Evolutionary conservation across 2,329 filamentous ascomycete genomes (phyloP).

Genomic region (Anisogramma anomala): DNA sequence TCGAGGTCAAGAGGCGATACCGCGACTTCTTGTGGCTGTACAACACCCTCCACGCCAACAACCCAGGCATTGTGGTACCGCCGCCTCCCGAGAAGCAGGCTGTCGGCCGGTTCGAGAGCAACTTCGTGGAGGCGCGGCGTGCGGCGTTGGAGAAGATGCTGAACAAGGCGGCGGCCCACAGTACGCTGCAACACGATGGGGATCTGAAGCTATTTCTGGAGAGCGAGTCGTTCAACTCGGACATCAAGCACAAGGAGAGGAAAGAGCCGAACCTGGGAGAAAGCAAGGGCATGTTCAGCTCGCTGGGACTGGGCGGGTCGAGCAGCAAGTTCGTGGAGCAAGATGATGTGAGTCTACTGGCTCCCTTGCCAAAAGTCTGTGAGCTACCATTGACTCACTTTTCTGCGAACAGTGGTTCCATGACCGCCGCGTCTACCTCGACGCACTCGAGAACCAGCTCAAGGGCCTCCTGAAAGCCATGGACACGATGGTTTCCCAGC

Average conservation of each 20-base stretch:
- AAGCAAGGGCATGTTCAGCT: constrained; percentile 87
- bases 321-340: constrained; percentile 91
- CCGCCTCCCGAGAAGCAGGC: constrained; percentile 97
- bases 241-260: constrained; percentile 95
- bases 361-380: neutral
- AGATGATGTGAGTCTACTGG: constrained; percentile 60
- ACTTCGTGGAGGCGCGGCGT: constrained; percentile 88
- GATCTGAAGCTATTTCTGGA: constrained; percentile 95
- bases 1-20: constrained; percentile 86
- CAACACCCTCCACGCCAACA: constrained; percentile 85
- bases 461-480: constrained; percentile 86
- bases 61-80: constrained; percentile 87
- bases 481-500: constrained; percentile 81
- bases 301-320: constrained; percentile 65
- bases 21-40: constrained; percentile 98
- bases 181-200: constrained; percentile 80
- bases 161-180: constrained; percentile 86
- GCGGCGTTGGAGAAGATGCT: constrained; percentile 94
- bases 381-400: neutral
- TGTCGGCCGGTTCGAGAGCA: constrained; percentile 86
- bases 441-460: constrained; percentile 53
- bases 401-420: constrained; percentile 69
- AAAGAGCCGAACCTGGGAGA: constrained; percentile 76
- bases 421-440: constrained; percentile 86
- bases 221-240: constrained; percentile 89